Base-by-base conservation (phyloP, 1,284 basidiomycete genomes). In the Inonotus hispidus region DNA sequence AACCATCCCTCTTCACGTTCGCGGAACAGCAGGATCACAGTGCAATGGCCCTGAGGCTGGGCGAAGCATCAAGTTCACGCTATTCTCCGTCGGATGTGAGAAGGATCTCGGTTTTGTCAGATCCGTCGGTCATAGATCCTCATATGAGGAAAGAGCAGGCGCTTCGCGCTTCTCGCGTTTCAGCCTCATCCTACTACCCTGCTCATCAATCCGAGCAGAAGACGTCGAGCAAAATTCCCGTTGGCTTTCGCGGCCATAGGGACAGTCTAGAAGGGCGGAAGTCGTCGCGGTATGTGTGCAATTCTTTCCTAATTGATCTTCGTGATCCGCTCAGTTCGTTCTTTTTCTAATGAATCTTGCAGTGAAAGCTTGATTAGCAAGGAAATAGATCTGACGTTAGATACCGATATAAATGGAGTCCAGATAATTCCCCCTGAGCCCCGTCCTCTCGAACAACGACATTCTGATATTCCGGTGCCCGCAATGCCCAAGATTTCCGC, bases 71-170 rank as follows among this genome's bases (percentile, higher is more conserved):
- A 19, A 38, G 37, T 53, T 35, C 53, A 7, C 62, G 58, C 3
- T 60, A 60, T 27, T 38, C 59, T 7, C 37, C 53, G 7, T 39
- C 62, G 23, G 58, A 58, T 32, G 39, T 39, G 21, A 43, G 58
- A 29, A 55, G 62, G 38, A 57, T 63, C 5, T 63, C 62, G 45
- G 55, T 63, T 49, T 39, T 59, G 50, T 63, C 62, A 23, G 62
- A 63, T 47, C 62, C 62, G 21, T 63, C 62, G 43, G 54, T 63
- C 46, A 59, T 63, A 45, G 62, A 63, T 53, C 58, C 62, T 8
- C 62, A 60, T 21, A 39, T 60, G 25, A 52, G 19, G 38, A 53
- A 46, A 23, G 62, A 63, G 27, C 53, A 37, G 19, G 27, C 37
- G 14, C 38, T 63, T 21, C 54, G 56, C 21, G 32, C 54, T 19